Percentiles rank a stretch among this genome's conserved stretches.
Conservation (phyloP, 2,329 filamentous ascomycete genomes). For the Pyrenophora teres region DNA sequence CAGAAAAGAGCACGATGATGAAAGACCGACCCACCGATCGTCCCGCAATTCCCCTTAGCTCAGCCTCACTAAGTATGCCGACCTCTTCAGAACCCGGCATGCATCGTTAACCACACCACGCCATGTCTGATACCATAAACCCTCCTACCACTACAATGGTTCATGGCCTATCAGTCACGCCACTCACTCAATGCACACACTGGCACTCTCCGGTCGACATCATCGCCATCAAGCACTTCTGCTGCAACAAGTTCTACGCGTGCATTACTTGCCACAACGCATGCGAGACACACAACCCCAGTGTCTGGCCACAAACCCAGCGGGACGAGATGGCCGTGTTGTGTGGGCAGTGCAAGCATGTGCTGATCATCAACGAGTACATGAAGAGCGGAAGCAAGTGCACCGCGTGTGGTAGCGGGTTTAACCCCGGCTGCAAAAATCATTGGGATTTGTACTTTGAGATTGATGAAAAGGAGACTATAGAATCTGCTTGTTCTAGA, state of each 20-base stretch:
- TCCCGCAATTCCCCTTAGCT: constrained; percentile 18
- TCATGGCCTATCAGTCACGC: constrained; percentile 35
- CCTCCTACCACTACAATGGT: constrained; percentile 16
- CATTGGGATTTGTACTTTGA: constrained; percentile 45
- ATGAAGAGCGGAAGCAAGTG: constrained; percentile 37
- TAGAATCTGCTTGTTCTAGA: too few species aligned
- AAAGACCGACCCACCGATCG: constrained; percentile 18
- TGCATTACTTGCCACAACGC: constrained; percentile 44
- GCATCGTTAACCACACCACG: not conserved
- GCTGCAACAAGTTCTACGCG: constrained; percentile 46
- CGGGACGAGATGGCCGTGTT: constrained; percentile 33
- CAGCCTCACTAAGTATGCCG: constrained; percentile 25
- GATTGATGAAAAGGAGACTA: not conserved
- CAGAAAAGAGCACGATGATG: constrained; percentile 2
- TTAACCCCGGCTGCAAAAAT: constrained; percentile 43
- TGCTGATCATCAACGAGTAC: constrained; percentile 38
- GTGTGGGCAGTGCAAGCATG: constrained; percentile 38
- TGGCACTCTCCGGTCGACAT: constrained; percentile 43
- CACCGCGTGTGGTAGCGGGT: constrained; percentile 32
- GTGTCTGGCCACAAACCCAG: constrained; percentile 26
- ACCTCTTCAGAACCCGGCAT: not conserved
- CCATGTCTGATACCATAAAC: constrained; percentile 8
- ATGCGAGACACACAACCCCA: constrained; percentile 31
- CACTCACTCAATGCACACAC: constrained; percentile 42
- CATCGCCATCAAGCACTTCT: constrained; percentile 45